Percentiles rank a stretch among this genome's conserved stretches.
Conservation (phyloP, 2,329 filamentous ascomycete genomes). For the Neonectria neomacrospora region DNA sequence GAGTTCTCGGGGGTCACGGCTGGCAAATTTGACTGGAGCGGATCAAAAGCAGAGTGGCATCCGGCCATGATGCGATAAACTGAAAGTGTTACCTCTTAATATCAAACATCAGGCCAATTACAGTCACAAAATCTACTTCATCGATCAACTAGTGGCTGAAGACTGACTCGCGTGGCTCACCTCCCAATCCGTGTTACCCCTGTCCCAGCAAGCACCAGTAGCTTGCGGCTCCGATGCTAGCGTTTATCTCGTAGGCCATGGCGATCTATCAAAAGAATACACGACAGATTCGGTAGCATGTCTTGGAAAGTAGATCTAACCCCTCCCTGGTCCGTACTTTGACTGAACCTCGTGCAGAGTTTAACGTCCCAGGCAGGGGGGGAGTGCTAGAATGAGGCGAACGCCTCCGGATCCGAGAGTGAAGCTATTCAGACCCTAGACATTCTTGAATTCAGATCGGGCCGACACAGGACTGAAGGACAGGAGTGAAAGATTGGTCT, state of each 20-base stretch:
- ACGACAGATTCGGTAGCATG: not conserved
- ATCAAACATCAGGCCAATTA: not conserved
- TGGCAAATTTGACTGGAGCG: not conserved
- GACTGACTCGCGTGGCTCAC: not conserved
- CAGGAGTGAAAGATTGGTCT: not conserved
- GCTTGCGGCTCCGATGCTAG: constrained; percentile 4
- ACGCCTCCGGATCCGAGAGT: not conserved
- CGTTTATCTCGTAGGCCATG: not conserved
- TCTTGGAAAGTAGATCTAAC: not conserved
- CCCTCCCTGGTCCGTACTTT: not conserved
- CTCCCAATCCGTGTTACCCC: not conserved
- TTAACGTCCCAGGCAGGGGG: not conserved
- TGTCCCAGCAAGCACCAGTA: not conserved
- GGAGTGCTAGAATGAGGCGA: not conserved
- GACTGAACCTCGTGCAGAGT: not conserved
- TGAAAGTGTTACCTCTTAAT: not conserved
- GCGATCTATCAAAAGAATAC: not conserved
- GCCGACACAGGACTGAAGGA: not conserved
- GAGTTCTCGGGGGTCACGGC: not conserved
- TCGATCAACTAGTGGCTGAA: not conserved
- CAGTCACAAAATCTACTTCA: not conserved
- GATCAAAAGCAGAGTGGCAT: not conserved
- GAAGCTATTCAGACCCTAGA: not conserved
- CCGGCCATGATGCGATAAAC: not conserved
- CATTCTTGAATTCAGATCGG: not conserved